Evolutionary conservation across 2,329 filamentous ascomycete genomes (phyloP).

Genomic region (Tolypocladium guangdongense): DNA sequence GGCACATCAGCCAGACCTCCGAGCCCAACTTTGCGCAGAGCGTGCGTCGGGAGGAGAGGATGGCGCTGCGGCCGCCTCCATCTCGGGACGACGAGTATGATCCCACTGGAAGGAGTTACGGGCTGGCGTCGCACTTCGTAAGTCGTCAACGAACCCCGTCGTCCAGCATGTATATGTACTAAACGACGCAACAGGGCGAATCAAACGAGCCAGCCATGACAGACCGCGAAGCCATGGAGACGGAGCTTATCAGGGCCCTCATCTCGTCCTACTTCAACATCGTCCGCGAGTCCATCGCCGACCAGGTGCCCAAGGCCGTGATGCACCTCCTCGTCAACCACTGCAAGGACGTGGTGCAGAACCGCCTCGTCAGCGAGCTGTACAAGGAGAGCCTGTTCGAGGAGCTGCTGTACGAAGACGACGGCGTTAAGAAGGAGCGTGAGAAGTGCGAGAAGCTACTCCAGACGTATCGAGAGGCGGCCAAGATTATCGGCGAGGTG

Average conservation of each 20-base stretch:
- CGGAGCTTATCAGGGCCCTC: conserved; percentile 88
- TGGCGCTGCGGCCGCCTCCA: conserved; percentile 38
- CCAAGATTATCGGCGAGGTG: conserved; percentile 96
- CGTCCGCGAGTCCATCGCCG: conserved; percentile 94
- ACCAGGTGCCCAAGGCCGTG: conserved; percentile 95
- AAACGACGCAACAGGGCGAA: conserved; percentile 31
- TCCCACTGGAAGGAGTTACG: conserved; percentile 25
- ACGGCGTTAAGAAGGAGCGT: conserved; percentile 91
- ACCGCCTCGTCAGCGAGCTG: conserved; percentile 86
- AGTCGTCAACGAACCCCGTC: conserved; percentile 20
- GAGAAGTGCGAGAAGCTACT: conserved; percentile 98
- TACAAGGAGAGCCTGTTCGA: conserved; percentile 89
- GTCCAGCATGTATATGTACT: not conserved
- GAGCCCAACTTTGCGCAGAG: conserved; percentile 80
- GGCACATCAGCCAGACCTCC: conserved; percentile 67
- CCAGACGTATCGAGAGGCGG: conserved; percentile 91
- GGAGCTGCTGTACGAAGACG: conserved; percentile 93
- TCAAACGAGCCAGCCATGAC: conserved; percentile 77
- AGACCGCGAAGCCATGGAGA: conserved; percentile 93
- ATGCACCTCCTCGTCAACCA: conserved; percentile 99
- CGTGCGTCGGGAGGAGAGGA: conserved; percentile 59
- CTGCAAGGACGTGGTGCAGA: conserved; percentile 96
- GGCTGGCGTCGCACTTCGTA: conserved; percentile 46
- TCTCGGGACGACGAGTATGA: conserved; percentile 32
- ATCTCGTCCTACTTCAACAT: conserved; percentile 99